Evolutionary conservation across 2,329 filamentous ascomycete species (phyloP).

Genomic region (Tolypocladium ophioglossoides): DNA sequence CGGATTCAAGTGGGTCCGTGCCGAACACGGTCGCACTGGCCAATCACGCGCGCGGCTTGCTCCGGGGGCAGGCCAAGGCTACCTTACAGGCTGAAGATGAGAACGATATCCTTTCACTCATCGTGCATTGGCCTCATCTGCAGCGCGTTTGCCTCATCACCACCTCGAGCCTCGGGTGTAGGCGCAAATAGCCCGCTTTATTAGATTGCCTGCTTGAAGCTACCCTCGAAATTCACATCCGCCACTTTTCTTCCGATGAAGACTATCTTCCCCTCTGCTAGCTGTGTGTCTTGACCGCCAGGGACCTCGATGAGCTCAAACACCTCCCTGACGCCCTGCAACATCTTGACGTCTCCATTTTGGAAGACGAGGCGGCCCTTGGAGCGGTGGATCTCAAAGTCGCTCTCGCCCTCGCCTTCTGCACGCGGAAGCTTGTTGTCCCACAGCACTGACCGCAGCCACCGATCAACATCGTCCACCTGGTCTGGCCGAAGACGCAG

Average conservation of each 20-base stretch:
- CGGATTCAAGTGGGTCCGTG: slow-evolving; percentile 30
- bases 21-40: slow-evolving; percentile 16
- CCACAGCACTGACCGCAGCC: slow-evolving; percentile 80
- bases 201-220: slow-evolving; percentile 20
- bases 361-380: slow-evolving; percentile 67
- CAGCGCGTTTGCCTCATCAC: not conserved
- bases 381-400: slow-evolving; percentile 75
- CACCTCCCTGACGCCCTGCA: slow-evolving; percentile 87
- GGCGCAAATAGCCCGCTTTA: slow-evolving; percentile 1
- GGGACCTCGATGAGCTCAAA: slow-evolving; percentile 76
- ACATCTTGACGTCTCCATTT: slow-evolving; percentile 58
- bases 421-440: slow-evolving; percentile 51
- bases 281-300: slow-evolving; percentile 15
- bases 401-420: slow-evolving; percentile 19
- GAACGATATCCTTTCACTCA: not conserved
- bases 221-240: slow-evolving; percentile 40
- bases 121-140: not conserved
- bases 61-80: not conserved
- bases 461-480: slow-evolving; percentile 59
- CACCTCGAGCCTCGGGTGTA: not conserved
- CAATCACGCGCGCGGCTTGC: slow-evolving; percentile 13
- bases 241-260: slow-evolving; percentile 49
- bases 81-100: not conserved
- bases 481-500: slow-evolving; percentile 47
- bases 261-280: slow-evolving; percentile 45